Percentiles rank a stretch among this genome's conserved stretches.
Evolutionary conservation across 2,329 filamentous ascomycete species (phyloP).

Genomic region (Colletotrichum tamarilloi): DNA sequence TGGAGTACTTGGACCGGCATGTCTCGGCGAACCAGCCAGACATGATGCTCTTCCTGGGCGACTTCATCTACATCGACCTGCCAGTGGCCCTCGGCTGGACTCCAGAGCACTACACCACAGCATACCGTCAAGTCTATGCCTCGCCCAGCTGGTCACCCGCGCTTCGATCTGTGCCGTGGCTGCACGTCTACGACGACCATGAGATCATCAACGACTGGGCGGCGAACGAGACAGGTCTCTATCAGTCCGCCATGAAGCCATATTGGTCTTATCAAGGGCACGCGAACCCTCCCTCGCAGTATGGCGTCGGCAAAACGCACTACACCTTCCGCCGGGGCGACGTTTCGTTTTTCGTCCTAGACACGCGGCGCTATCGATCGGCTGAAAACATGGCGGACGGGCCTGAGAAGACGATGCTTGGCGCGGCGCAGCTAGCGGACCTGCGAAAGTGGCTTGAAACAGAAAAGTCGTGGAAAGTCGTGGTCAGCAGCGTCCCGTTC

Average conservation of each 20-base stretch:
- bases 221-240: constrained; percentile 70
- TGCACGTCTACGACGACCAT: constrained; percentile 78
- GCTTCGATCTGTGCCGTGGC: constrained; percentile 67
- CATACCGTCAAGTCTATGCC: constrained; percentile 73
- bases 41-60: constrained; percentile 66
- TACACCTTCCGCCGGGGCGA: constrained; percentile 74
- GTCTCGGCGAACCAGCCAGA: constrained; percentile 40
- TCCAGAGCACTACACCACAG: constrained; percentile 32
- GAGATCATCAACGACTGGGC: constrained; percentile 79
- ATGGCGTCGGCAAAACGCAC: constrained; percentile 63
- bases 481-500: constrained; percentile 74
- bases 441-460: constrained; percentile 65
- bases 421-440: constrained; percentile 66
- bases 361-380: constrained; percentile 69
- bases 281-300: constrained; percentile 67
- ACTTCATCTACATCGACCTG: constrained; percentile 74
- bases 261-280: constrained; percentile 73
- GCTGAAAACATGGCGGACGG: constrained; percentile 53
- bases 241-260: constrained; percentile 70
- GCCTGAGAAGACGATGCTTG: constrained; percentile 65
- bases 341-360: constrained; percentile 74
- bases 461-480: constrained; percentile 67
- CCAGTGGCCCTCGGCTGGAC: constrained; percentile 39
- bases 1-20: constrained; percentile 53
- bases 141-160: constrained; percentile 69